A percentile compares a stretch with the other conserved stretches of the same genome.
Conservation (phyloP, 176 grass and related monocot species). For the Urochloa ruziziensis region DNA sequence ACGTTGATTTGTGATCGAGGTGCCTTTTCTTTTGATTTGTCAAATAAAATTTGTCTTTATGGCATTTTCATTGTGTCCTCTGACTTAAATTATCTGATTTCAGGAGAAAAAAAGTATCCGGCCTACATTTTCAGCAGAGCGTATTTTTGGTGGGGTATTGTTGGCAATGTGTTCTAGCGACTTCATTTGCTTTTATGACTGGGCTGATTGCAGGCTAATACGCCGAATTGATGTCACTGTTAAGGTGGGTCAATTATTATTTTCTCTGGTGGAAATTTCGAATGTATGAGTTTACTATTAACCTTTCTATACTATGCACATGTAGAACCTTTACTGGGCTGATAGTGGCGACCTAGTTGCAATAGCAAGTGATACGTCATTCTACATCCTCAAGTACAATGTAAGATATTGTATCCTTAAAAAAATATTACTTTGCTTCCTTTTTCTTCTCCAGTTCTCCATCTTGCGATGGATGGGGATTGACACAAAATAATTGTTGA, state of each 20-base stretch:
- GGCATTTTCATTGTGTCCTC: background rate
- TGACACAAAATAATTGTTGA: background rate
- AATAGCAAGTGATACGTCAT: constrained; percentile 95
- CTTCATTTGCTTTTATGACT: constrained; percentile 99
- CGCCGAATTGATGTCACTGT: constrained; percentile 95
- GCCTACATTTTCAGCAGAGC: constrained; percentile 84
- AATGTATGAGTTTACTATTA: constrained; percentile 18
- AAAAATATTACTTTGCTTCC: constrained; percentile 19
- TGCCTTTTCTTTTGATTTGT: background rate
- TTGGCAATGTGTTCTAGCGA: constrained; percentile 97
- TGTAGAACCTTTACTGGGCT: constrained; percentile 95
- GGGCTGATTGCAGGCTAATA: constrained; percentile 89
- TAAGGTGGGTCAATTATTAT: constrained; percentile 54
- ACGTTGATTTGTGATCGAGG: background rate
- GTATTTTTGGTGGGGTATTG: constrained; percentile 87
- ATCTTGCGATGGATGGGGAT: background rate
- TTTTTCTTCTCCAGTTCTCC: background rate
- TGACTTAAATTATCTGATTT: constrained; percentile 31
- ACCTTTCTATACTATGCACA: background rate
- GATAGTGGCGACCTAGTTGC: constrained; percentile 94
- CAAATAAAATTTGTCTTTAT: background rate
- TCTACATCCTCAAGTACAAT: constrained; percentile 97
- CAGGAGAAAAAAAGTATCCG: constrained; percentile 96
- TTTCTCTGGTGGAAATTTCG: constrained; percentile 1
- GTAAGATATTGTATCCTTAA: constrained; percentile 54